These are phyloP conservation scores for Halophytophthora polymorphica DNA, from an alignment of 352 stramenopile genomes.

Conservation along the genomic window DNA sequence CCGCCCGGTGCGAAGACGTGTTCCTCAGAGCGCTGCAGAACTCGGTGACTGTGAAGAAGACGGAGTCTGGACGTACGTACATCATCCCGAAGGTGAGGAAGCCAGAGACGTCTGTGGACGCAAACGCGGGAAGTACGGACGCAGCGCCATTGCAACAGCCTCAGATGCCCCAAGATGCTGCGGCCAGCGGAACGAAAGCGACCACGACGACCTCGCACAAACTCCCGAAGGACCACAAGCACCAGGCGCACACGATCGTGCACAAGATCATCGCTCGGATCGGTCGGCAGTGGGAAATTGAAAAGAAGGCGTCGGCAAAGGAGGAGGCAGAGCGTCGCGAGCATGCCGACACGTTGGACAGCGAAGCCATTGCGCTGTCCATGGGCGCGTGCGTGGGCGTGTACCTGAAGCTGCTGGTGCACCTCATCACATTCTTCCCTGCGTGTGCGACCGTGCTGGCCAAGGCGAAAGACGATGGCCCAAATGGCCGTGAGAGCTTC, in stretches of 20 bases:
- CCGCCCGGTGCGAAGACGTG: constrained; percentile 69
- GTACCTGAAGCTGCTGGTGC: constrained; percentile 69
- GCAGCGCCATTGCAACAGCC: neutral
- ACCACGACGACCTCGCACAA: constrained; percentile 25
- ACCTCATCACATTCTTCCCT: constrained; percentile 71
- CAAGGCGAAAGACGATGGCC: constrained; percentile 38
- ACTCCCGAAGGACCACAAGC: constrained; percentile 64
- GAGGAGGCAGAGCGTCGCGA: constrained; percentile 13
- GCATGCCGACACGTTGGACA: constrained; percentile 1
- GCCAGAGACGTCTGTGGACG: constrained; percentile 11
- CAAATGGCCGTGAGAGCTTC: constrained; percentile 33
- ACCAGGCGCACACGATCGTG: constrained; percentile 55
- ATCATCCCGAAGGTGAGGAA: constrained; percentile 48
- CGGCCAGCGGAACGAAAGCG: constrained; percentile 24
- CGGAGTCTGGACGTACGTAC: constrained; percentile 76
- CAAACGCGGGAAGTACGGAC: constrained; percentile 2
- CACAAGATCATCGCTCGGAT: constrained; percentile 68
- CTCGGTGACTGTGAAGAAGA: constrained; percentile 74
- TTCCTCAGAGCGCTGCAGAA: constrained; percentile 74
- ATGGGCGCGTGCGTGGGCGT: constrained; percentile 51
- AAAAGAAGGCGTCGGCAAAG: constrained; percentile 31
- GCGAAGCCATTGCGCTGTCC: constrained; percentile 8
- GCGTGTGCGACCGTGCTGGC: constrained; percentile 63
- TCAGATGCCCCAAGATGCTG: constrained; percentile 12
- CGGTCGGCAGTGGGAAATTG: constrained; percentile 40